Base-by-base conservation (phyloP, 306 rosid species). In the Lathyrus tuberosus region DNA sequence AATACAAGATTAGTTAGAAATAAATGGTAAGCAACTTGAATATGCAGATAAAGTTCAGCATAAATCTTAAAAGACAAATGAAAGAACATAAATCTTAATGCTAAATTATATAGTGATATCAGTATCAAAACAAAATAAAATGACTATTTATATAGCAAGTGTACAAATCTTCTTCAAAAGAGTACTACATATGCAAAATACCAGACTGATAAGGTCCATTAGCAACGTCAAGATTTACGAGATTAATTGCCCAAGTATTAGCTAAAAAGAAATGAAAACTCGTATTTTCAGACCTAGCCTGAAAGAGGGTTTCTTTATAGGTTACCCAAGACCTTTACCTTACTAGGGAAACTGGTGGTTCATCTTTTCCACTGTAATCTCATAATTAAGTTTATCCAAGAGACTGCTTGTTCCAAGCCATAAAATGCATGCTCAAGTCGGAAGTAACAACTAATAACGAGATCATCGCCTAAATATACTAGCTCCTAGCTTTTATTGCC, bases 1-100 rank as follows among this genome's bases (percentile, higher is more conserved):
- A 66, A 56, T 52, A 35, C 26, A 62, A 44, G 7, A 69, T 83
- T 56, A 83, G 82, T 49, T 24, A 4, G 17, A 52, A 74, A 78
- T 44, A 62, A 69, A 71, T 46, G 48, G 58, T n/a, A 65, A 22
- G 61, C 42, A 16, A 57, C 57, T 79, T 33, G 12, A 71, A 63
- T 30, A 64, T 63, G 52, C 12, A 73, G 17, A 54, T 8, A 38
- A 67, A 61, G 41, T 60, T 61, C 69, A 53, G 61, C 15, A 2
- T 15, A 58, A 57, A 58, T 24, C 48, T 43, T 51, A 20, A 56
- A 44, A 67, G 58, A 62, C 51, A 66, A 42, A 20, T 62, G 67
- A 74, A 70, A 51, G 24, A 73, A 20, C 64, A 46, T 66, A 51
- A 40, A 63, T 46, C 58, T 40, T 15, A 57, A 66, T 62, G 67